phyloP scores from a whole-genome alignment of 805 yeast species.

The Ogataea siamensis region DNA sequence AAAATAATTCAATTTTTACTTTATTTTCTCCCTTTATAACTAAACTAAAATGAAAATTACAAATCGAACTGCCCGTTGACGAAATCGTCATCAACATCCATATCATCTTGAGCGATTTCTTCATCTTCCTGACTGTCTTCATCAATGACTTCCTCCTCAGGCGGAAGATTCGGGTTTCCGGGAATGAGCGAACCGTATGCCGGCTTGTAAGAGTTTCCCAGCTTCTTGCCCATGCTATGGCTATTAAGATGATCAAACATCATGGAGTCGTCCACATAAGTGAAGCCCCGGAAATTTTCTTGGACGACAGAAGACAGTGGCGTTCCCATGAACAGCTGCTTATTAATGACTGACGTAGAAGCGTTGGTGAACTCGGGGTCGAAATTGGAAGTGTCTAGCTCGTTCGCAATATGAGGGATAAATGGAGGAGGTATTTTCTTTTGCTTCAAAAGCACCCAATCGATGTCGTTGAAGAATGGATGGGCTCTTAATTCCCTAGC shows the following conservation, averaged over 20 bases:
- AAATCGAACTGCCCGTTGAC: conserved; percentile 89
- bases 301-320: conserved; percentile 94
- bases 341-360: conserved; percentile 76
- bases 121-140: conserved; percentile 53
- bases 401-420: conserved; percentile 88
- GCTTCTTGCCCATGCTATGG: conserved; percentile 36
- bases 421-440: conserved; percentile 95
- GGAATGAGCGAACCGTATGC: conserved; percentile 68
- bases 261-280: conserved; percentile 91
- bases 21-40: conserved; percentile 3
- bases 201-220: conserved; percentile 39
- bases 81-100: conserved; percentile 65
- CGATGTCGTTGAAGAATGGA: conserved; percentile 86
- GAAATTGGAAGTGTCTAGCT: conserved; percentile 93
- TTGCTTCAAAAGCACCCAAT: conserved; percentile 76
- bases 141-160: conserved; percentile 81
- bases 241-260: conserved; percentile 75
- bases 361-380: conserved; percentile 97
- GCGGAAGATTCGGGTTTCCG: conserved; percentile 75
- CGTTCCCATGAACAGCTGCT: conserved; percentile 59
- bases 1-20: conserved; percentile 3
- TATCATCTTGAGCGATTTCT: conserved; percentile 45
- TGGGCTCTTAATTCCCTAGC: conserved; percentile 92
- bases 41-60: conserved; percentile 27
- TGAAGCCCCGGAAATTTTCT: conserved; percentile 95